Percentiles rank a stretch among this genome's conserved stretches.
Evolutionary conservation across 495 filamentous ascomycete species (phyloP).

Genomic region (Aspergillus sparsus): DNA sequence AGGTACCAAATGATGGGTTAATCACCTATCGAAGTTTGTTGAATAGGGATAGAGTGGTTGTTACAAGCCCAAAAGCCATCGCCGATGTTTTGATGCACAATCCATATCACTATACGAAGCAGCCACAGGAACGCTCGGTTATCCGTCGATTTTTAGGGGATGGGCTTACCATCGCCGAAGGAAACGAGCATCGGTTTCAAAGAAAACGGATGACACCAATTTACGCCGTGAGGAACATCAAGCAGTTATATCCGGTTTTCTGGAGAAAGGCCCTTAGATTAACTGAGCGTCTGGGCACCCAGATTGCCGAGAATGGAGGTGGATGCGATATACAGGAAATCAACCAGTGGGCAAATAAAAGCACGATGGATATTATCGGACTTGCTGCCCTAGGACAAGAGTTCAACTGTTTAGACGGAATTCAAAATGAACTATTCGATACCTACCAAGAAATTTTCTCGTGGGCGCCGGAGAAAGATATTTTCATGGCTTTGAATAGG

Average conservation of each 20-base stretch:
- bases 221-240: not conserved
- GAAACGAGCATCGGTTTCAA: slow-evolving; percentile 7
- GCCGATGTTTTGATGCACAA: slow-evolving; percentile 1
- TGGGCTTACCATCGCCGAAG: not conserved
- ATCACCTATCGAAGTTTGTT: slow-evolving; percentile 4
- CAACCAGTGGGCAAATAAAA: slow-evolving; percentile 4
- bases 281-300: not conserved
- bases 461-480: slow-evolving; percentile 8
- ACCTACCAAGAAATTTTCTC: slow-evolving; percentile 9
- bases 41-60: not conserved
- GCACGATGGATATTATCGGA: slow-evolving; percentile 10
- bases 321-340: slow-evolving; percentile 3
- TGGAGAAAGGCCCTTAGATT: not conserved
- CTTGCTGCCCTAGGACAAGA: slow-evolving; percentile 5
- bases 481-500: slow-evolving; percentile 3
- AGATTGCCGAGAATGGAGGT: not conserved
- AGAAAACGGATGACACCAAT: not conserved
- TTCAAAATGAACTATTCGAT: not conserved
- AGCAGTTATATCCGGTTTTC: not conserved
- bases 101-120: not conserved
- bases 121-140: not conserved
- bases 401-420: not conserved
- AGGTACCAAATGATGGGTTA: not conserved
- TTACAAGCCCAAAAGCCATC: slow-evolving; percentile 8
- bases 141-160: not conserved